Conservation (phyloP, 768 basidiomycete genomes). For the Melanogaster broomeanus region DNA sequence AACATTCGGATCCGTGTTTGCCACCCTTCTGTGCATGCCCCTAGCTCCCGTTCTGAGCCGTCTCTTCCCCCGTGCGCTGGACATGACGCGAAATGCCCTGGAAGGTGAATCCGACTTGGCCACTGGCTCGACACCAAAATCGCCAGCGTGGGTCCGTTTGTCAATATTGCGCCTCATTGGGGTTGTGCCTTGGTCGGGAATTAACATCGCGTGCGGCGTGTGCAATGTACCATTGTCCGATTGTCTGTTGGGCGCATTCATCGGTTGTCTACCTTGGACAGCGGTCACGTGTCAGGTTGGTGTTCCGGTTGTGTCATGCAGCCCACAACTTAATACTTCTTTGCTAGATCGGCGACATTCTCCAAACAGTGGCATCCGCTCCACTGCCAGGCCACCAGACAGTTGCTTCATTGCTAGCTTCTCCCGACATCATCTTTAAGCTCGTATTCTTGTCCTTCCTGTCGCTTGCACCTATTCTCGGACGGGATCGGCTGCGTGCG, state of each 20-base stretch:
- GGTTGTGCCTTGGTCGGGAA: conserved; percentile 94
- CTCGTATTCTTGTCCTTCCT: conserved; percentile 80
- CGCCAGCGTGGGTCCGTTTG: conserved; percentile 77
- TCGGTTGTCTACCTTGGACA: conserved; percentile 86
- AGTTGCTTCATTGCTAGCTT: conserved; percentile 81
- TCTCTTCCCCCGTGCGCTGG: conserved; percentile 81
- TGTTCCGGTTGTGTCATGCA: conserved; percentile 17
- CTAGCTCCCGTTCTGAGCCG: conserved; percentile 81
- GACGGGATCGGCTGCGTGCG: conserved; percentile 62
- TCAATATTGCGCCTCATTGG: conserved; percentile 89
- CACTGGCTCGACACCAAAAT: conserved; percentile 36
- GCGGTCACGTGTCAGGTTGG: conserved; percentile 87
- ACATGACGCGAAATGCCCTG: conserved; percentile 80
- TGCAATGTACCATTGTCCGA: conserved; percentile 77
- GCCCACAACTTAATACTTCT: conserved; percentile 14
- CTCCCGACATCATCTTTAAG: conserved; percentile 82
- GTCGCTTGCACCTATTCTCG: conserved; percentile 85
- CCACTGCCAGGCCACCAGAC: conserved; percentile 73
- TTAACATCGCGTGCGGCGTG: conserved; percentile 95
- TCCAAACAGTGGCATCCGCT: conserved; percentile 78
- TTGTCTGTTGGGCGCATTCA: conserved; percentile 80
- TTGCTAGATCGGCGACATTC: conserved; percentile 85
- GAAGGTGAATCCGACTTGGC: conserved; percentile 61
- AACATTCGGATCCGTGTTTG: conserved; percentile 80
- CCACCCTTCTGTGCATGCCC: conserved; percentile 79